phyloP scores from a whole-genome alignment of 108 stramenopile species.

The Tribonema minus region DNA sequence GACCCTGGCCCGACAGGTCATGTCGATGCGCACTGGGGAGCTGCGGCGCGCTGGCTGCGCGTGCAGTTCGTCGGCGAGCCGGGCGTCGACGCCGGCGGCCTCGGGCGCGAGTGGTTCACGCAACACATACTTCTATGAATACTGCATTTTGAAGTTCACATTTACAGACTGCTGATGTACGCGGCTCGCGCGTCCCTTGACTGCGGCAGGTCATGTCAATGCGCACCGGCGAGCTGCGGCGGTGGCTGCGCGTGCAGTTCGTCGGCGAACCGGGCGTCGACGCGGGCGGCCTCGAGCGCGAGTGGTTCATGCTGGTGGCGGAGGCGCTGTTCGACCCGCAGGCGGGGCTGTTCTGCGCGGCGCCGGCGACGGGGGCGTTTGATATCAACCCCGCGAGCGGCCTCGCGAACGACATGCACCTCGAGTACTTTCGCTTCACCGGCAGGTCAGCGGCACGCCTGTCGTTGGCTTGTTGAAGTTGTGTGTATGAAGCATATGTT shows the following conservation, averaged over 20 bases:
- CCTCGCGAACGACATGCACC: constrained; percentile 40
- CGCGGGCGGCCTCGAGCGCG: constrained; percentile 50
- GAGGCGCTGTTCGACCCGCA: constrained; percentile 48
- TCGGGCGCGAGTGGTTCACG: constrained; percentile 51
- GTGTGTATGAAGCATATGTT: too few species aligned
- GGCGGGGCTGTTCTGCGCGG: constrained; percentile 39
- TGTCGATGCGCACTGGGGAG: constrained; percentile 19
- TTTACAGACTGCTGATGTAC: too few species aligned
- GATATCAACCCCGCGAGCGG: constrained; percentile 38
- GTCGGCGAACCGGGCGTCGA: constrained; percentile 49
- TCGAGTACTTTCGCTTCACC: constrained; percentile 46
- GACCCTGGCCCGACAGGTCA: too few species aligned
- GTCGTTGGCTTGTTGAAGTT: too few species aligned
- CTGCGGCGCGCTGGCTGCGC: constrained; percentile 19
- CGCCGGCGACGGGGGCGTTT: constrained; percentile 28
- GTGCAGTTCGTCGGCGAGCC: constrained; percentile 51
- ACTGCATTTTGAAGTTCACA: too few species aligned
- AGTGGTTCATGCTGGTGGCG: constrained; percentile 47
- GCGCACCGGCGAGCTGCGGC: constrained; percentile 17
- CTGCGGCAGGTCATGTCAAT: too few species aligned
- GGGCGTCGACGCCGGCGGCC: constrained; percentile 48
- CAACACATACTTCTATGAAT: too few species aligned
- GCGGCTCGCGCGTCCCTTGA: too few species aligned
- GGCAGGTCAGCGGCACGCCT: too few species aligned
- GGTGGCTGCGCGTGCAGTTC: constrained; percentile 42